Evolutionary conservation across 306 rosid species (phyloP).

Genomic region (Quercus wislizeni): DNA sequence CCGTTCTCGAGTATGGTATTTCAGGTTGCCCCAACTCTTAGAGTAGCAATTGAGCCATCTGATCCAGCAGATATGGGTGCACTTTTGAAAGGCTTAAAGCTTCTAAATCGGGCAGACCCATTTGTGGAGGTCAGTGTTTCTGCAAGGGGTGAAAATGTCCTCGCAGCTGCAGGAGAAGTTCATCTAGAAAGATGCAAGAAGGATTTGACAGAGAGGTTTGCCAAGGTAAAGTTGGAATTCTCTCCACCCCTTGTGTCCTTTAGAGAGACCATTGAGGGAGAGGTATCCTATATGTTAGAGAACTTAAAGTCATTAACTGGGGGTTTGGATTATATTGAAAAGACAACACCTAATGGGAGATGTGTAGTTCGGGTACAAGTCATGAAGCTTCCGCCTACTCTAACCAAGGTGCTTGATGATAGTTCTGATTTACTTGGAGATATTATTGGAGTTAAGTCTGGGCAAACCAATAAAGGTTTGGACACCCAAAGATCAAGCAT

Average conservation of each 20-base stretch:
- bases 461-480: conserved; percentile 41
- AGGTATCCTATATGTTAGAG: conserved; percentile 48
- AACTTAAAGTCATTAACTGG: conserved; percentile 48
- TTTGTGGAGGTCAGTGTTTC: conserved; percentile 85
- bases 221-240: conserved; percentile 72
- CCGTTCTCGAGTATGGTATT: conserved; percentile 89
- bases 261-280: conserved; percentile 84
- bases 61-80: conserved; percentile 80
- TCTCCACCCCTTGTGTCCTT: conserved; percentile 85
- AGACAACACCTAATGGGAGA: conserved; percentile 70
- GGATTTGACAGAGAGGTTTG: conserved; percentile 90
- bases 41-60: conserved; percentile 89
- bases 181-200: conserved; percentile 90
- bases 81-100: conserved; percentile 70
- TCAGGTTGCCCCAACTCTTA: conserved; percentile 77
- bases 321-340: conserved; percentile 63
- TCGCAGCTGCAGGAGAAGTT: conserved; percentile 93
- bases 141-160: conserved; percentile 78
- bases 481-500: conserved; percentile 41
- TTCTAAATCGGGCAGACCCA: conserved; percentile 85
- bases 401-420: conserved; percentile 77
- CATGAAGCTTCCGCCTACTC: conserved; percentile 65
- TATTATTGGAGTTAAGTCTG: conserved; percentile 51
- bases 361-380: conserved; percentile 72
- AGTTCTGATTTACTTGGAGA: conserved; percentile 63